These are phyloP conservation scores for Amoeboradix gromovi DNA, from an alignment of 371 early-diverging fungal genomes.

Conservation along the genomic window DNA sequence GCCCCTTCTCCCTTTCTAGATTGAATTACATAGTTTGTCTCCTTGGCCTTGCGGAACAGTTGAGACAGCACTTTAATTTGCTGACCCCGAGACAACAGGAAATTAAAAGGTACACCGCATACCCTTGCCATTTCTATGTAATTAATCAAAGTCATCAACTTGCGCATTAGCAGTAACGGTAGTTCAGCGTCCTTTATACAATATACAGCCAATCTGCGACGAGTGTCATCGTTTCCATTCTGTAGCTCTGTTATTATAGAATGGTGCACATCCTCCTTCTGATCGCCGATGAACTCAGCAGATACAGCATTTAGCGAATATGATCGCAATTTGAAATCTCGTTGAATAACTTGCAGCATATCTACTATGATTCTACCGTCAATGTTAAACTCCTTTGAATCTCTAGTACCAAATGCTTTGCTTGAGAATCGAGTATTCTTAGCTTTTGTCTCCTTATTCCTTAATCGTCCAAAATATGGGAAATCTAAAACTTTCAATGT, in stretches of 20 bases:
- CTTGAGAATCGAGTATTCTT: slow-evolving; percentile 60
- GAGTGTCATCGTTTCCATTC: slow-evolving; percentile 75
- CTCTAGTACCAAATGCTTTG: slow-evolving; percentile 74
- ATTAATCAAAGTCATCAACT: slow-evolving; percentile 88
- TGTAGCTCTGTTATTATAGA: slow-evolving; percentile 89
- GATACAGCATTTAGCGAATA: slow-evolving; percentile 93
- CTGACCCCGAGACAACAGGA: slow-evolving; percentile 77
- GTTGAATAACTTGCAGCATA: slow-evolving; percentile 75
- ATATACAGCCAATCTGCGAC: slow-evolving; percentile 89
- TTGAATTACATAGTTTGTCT: slow-evolving; percentile 69
- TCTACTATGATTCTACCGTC: slow-evolving; percentile 92
- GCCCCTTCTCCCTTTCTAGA: slow-evolving; percentile 49
- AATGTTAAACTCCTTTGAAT: slow-evolving; percentile 52
- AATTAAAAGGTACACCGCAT: slow-evolving; percentile 86
- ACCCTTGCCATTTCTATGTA: slow-evolving; percentile 98
- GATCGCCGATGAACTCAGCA: slow-evolving; percentile 87
- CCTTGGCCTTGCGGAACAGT: slow-evolving; percentile 62
- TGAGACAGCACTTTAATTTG: slow-evolving; percentile 94
- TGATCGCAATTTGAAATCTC: slow-evolving; percentile 87
- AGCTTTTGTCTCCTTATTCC: slow-evolving; percentile 30
- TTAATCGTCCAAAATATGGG: slow-evolving; percentile 59
- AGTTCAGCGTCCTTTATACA: slow-evolving; percentile 96
- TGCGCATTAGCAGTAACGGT: slow-evolving; percentile 85
- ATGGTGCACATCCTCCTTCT: slow-evolving; percentile 98
- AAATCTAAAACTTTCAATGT: slow-evolving; percentile 41